phyloP scores from a whole-genome alignment of 2,329 filamentous ascomycete genomes.

The Westerdykella aurantiaca region DNA sequence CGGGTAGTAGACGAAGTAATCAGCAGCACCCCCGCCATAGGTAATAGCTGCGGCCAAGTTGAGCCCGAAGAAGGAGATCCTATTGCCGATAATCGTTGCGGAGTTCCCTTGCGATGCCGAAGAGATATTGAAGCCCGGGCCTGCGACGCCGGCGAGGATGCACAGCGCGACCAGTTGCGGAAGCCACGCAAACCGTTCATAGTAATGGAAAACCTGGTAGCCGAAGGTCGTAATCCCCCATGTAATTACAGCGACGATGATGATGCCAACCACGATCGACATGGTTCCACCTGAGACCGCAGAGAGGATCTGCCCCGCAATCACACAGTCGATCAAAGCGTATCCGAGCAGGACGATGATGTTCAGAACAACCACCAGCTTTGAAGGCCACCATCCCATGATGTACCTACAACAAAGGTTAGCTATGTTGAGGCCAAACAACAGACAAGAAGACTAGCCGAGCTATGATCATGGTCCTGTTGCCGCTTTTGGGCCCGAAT shows the following conservation, averaged over 20 bases:
- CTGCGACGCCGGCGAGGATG: constrained; percentile 57
- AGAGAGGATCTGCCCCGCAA: constrained; percentile 63
- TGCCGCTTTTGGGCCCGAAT: constrained; percentile 57
- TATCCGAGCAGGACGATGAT: constrained; percentile 59
- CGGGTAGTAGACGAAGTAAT: constrained; percentile 64
- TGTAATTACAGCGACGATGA: constrained; percentile 57
- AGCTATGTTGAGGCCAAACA: constrained; percentile 18
- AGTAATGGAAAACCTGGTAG: constrained; percentile 61
- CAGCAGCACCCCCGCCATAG: constrained; percentile 58
- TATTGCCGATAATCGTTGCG: constrained; percentile 50
- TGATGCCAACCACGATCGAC: constrained; percentile 61
- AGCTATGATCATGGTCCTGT: constrained; percentile 57
- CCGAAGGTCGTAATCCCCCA: constrained; percentile 63
- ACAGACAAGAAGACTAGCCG: constrained; percentile 5
- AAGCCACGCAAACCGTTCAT: constrained; percentile 62
- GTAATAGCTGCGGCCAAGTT: constrained; percentile 60
- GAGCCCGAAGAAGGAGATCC: constrained; percentile 64
- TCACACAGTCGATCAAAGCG: constrained; percentile 57
- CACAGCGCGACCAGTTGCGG: constrained; percentile 57
- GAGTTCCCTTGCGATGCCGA: constrained; percentile 48
- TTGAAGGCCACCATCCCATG: constrained; percentile 62
- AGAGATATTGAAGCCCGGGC: constrained; percentile 53
- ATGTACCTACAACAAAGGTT: constrained; percentile 52
- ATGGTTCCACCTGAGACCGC: constrained; percentile 57
- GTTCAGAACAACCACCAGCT: constrained; percentile 58